Evolutionary conservation across 257 asterid genomes (phyloP).

Genomic region (Buddleja alternifolia): DNA sequence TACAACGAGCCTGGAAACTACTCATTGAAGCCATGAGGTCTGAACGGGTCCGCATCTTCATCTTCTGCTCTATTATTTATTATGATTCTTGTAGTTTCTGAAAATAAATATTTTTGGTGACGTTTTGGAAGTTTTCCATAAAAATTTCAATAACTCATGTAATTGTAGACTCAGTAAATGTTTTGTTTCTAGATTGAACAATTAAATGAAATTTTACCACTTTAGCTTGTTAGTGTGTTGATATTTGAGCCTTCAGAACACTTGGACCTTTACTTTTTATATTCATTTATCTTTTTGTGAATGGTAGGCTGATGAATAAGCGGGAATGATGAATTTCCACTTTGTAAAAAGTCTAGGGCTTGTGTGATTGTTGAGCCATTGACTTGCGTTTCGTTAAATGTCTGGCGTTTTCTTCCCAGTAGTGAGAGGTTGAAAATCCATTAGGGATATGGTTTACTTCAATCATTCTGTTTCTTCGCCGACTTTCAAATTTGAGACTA

Average conservation of each 20-base stretch:
- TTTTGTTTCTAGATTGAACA: too few relatives aligned
- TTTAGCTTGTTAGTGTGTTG: background rate
- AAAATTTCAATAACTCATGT: too few relatives aligned
- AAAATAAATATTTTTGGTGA: constrained; percentile 14
- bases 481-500: background rate
- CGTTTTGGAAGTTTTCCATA: too few relatives aligned
- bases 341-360: background rate
- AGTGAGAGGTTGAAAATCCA: background rate
- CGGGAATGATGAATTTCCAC: background rate
- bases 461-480: background rate
- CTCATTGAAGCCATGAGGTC: constrained; percentile 48
- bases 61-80: constrained; percentile 17
- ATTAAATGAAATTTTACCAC: background rate
- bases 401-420: background rate
- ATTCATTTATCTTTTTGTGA: background rate
- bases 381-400: constrained; percentile 17
- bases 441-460: constrained; percentile 3
- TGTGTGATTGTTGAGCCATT: constrained; percentile 5
- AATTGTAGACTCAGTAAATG: too few relatives aligned
- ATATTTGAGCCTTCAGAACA: background rate
- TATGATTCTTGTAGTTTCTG: constrained; percentile 19
- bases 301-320: background rate
- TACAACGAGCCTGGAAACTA: constrained; percentile 65
- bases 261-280: background rate
- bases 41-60: constrained; percentile 7